Conservation (phyloP, 1,284 basidiomycete genomes). For the Ustilago bromivora region DNA sequence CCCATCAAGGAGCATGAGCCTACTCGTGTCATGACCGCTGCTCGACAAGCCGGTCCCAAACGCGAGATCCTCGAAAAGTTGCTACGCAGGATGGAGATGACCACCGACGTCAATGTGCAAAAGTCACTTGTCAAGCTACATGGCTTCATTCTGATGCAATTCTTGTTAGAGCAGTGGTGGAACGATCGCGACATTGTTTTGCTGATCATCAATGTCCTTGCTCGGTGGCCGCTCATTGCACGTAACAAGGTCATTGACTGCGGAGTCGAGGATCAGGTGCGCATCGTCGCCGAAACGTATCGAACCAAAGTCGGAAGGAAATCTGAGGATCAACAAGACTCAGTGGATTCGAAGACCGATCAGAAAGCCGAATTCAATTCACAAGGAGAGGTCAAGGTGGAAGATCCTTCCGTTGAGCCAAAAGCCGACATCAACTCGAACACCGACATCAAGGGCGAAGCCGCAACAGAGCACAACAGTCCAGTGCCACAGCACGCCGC, state of each 20-base stretch:
- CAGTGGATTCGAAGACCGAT: background rate
- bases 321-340: constrained; percentile 73
- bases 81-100: constrained; percentile 88
- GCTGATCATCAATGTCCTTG: constrained; percentile 72
- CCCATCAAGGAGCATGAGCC: constrained; percentile 83
- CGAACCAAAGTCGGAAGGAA: constrained; percentile 18
- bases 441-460: constrained; percentile 7
- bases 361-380: constrained; percentile 6
- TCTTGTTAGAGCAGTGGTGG: constrained; percentile 83
- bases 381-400: constrained; percentile 3
- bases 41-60: constrained; percentile 86
- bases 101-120: constrained; percentile 82
- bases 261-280: constrained; percentile 71
- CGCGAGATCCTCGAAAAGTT: constrained; percentile 85
- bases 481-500: constrained; percentile 1
- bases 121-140: constrained; percentile 91
- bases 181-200: constrained; percentile 80
- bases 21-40: constrained; percentile 89
- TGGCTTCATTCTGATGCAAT: constrained; percentile 91
- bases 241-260: constrained; percentile 89
- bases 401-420: constrained; percentile 7
- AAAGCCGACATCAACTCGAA: background rate
- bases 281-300: constrained; percentile 39
- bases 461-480: background rate
- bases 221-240: constrained; percentile 82